Conservation (phyloP, 441 rosid species). For the Euphorbia celastroides region DNA sequence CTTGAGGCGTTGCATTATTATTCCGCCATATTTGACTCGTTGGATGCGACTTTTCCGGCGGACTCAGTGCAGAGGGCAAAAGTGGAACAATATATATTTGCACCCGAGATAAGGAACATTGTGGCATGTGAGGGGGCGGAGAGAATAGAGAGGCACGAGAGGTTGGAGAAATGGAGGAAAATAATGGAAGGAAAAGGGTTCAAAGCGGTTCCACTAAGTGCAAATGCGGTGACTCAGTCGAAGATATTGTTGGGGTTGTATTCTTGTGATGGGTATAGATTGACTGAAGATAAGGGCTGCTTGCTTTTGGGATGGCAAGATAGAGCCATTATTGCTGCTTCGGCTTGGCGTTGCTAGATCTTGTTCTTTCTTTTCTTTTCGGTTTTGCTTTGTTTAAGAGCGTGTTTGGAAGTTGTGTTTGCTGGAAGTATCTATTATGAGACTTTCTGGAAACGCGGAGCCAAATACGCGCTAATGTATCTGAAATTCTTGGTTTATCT, state of each 20-base stretch:
- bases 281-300: constrained; percentile 60
- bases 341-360: constrained; percentile 52
- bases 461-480: too few relatives aligned
- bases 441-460: too few relatives aligned
- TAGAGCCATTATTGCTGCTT: constrained; percentile 47
- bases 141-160: constrained; percentile 54
- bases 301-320: constrained; percentile 70
- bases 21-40: constrained; percentile 50
- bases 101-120: constrained; percentile 57
- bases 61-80: constrained; percentile 57
- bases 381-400: too few relatives aligned
- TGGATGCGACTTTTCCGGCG: constrained; percentile 49
- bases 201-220: constrained; percentile 41
- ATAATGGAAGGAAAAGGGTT: constrained; percentile 62
- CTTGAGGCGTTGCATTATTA: constrained; percentile 64
- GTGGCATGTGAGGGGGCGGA: constrained; percentile 59
- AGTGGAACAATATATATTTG: constrained; percentile 55
- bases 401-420: too few relatives aligned
- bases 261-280: constrained; percentile 46
- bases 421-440: too few relatives aligned
- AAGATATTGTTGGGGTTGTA: constrained; percentile 48
- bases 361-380: not conserved
- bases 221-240: constrained; percentile 58
- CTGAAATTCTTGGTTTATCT: too few relatives aligned
- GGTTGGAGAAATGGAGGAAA: constrained; percentile 64